phyloP scores from a whole-genome alignment of 2,329 filamentous ascomycete species.

The Xylariales sp. region DNA sequence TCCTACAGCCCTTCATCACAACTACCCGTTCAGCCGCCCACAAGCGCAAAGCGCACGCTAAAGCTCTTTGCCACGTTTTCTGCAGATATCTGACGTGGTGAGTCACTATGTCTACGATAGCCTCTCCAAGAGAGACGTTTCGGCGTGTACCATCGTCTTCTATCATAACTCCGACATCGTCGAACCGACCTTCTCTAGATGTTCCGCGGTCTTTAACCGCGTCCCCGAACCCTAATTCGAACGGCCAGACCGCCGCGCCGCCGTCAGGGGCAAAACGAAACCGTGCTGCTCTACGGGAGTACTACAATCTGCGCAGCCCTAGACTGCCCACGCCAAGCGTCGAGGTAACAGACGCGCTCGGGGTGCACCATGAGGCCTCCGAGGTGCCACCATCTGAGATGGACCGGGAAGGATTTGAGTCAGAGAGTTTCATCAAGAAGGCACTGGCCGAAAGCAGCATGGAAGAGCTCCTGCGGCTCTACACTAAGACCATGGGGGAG shows the following conservation, averaged over 20 bases:
- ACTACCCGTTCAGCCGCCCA: no score
- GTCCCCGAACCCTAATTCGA: conserved; percentile 43
- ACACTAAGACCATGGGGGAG: conserved; percentile 71
- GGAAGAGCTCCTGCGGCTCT: conserved; percentile 64
- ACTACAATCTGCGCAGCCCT: conserved; percentile 74
- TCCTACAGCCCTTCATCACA: no score
- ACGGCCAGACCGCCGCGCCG: conserved; percentile 17
- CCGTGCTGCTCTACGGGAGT: conserved; percentile 84
- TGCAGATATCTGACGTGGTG: no score
- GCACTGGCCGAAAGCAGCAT: conserved; percentile 60
- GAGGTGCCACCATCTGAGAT: conserved; percentile 67
- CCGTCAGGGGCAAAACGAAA: conserved; percentile 51
- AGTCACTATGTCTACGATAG: conserved; percentile 62
- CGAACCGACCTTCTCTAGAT: conserved; percentile 71
- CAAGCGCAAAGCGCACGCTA: no score
- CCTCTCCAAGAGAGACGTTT: conserved; percentile 56
- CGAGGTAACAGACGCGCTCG: conserved; percentile 37
- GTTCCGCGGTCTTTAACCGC: conserved; percentile 53
- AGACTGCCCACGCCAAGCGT: conserved; percentile 33
- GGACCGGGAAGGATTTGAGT: conserved; percentile 68
- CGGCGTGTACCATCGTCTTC: conserved; percentile 49
- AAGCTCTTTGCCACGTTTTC: no score
- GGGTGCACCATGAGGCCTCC: conserved; percentile 31
- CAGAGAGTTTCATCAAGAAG: conserved; percentile 61
- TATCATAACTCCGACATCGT: conserved; percentile 65